A percentile compares a stretch with the other conserved stretches of the same genome.
Conservation (phyloP, 1,139 yeast genomes). For the Suhomyces wounanorum region DNA sequence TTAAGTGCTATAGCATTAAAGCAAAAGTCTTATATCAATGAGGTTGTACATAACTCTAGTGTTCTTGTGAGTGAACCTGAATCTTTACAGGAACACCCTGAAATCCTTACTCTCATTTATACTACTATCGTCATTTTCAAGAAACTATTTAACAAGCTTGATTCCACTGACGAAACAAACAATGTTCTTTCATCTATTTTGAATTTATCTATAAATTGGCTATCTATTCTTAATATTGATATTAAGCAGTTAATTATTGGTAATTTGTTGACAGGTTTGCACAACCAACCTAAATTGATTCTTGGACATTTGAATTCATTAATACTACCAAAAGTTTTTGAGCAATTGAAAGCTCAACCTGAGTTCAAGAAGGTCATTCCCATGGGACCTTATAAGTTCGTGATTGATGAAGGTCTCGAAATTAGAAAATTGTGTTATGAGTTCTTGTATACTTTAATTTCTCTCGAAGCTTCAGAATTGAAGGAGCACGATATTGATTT, state of each 20-base stretch:
- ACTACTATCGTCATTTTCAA: slow-evolving; percentile 39
- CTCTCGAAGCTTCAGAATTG: slow-evolving; percentile 25
- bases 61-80: slow-evolving; percentile 7
- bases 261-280: slow-evolving; percentile 61
- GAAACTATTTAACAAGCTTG: slow-evolving; percentile 28
- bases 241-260: slow-evolving; percentile 60
- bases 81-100: not conserved
- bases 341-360: slow-evolving; percentile 57
- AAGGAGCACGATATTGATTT: slow-evolving; percentile 22
- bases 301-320: slow-evolving; percentile 15
- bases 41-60: slow-evolving; percentile 16
- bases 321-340: slow-evolving; percentile 50
- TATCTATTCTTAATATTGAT: slow-evolving; percentile 33
- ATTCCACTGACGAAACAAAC: slow-evolving; percentile 13
- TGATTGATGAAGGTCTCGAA: slow-evolving; percentile 77
- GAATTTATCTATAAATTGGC: slow-evolving; percentile 14
- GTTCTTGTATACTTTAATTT: slow-evolving; percentile 57
- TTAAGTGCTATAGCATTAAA: slow-evolving; percentile 15
- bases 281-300: slow-evolving; percentile 33
- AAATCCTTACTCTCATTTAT: slow-evolving; percentile 23
- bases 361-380: slow-evolving; percentile 66
- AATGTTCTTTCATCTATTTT: slow-evolving; percentile 15
- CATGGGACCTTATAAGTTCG: slow-evolving; percentile 88
- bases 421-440: slow-evolving; percentile 76
- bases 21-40: slow-evolving; percentile 17